Evolutionary conservation across 176 grass and related monocot species (phyloP).

Genomic region (Musa schizocarpa): DNA sequence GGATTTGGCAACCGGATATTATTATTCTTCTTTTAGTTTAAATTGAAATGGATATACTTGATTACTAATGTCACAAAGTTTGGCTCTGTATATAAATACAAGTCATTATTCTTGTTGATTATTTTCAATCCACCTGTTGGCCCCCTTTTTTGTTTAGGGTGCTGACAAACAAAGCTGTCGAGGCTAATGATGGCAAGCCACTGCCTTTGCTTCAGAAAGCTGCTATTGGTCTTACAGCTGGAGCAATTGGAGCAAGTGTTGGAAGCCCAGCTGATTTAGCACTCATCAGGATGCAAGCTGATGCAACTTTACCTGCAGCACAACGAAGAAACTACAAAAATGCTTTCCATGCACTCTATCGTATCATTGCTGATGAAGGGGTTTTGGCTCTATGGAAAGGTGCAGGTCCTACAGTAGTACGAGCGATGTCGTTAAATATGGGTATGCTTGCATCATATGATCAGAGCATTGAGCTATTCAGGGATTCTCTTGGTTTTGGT

Average conservation of each 20-base stretch:
- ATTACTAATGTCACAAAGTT: neutral
- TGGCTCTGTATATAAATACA: neutral
- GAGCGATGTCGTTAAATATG: conserved; percentile 95
- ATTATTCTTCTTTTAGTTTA: neutral
- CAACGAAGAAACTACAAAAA: conserved; percentile 82
- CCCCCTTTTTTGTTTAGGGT: conserved; percentile 38
- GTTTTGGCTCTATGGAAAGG: conserved; percentile 93
- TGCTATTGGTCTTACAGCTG: conserved; percentile 77
- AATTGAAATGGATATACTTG: neutral
- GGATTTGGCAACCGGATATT: neutral
- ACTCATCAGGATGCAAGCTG: conserved; percentile 91
- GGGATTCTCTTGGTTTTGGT: conserved; percentile 66
- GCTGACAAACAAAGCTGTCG: conserved; percentile 89
- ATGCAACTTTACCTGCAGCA: conserved; percentile 74
- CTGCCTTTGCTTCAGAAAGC: conserved; percentile 81
- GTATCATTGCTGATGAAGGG: conserved; percentile 82
- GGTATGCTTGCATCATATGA: conserved; percentile 97
- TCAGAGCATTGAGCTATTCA: conserved; percentile 86
- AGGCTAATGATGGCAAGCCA: conserved; percentile 90
- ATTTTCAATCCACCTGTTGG: neutral
- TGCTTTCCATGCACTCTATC: conserved; percentile 82
- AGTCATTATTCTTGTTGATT: neutral
- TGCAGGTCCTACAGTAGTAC: conserved; percentile 83
- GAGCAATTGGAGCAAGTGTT: conserved; percentile 78
- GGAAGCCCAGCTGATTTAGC: conserved; percentile 91